Percentiles rank a stretch among this genome's conserved stretches.
Conservation (phyloP, 768 basidiomycete species). For the Rickenella mellea region DNA sequence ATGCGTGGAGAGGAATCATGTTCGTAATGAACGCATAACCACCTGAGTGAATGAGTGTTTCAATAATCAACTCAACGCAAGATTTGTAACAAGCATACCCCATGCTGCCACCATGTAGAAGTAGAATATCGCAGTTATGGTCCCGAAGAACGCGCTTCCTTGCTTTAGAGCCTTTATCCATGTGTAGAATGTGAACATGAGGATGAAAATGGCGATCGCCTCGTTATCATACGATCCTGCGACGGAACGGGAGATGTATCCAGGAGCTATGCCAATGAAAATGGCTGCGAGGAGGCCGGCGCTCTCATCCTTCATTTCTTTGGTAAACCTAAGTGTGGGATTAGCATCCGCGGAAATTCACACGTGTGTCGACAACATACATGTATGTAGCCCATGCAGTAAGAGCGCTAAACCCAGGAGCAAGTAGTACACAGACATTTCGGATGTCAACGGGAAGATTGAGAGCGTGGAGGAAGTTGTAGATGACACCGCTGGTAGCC, state of each 20-base stretch:
- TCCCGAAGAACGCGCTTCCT: constrained; percentile 88
- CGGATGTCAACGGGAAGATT: constrained; percentile 96
- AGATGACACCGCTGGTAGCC: constrained; percentile 97
- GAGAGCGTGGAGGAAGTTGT: constrained; percentile 77
- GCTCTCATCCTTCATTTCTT: constrained; percentile 90
- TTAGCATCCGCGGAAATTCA: neutral
- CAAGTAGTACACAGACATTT: constrained; percentile 93
- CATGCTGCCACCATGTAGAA: constrained; percentile 99
- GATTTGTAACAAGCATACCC: constrained; percentile 52
- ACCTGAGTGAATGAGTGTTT: constrained; percentile 33
- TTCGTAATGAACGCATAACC: constrained; percentile 99
- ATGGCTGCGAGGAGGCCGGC: constrained; percentile 96
- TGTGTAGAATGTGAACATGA: constrained; percentile 96
- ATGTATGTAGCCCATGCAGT: constrained; percentile 97
- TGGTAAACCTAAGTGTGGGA: constrained; percentile 65
- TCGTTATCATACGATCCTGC: constrained; percentile 99
- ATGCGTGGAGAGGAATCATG: constrained; percentile 96
- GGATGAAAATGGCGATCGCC: constrained; percentile 98
- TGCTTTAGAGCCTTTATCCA: constrained; percentile 97
- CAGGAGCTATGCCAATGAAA: constrained; percentile 96
- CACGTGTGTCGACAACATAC: constrained; percentile 31
- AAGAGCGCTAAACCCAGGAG: constrained; percentile 92
- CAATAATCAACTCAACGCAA: neutral
- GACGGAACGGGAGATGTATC: constrained; percentile 98
- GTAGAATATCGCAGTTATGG: constrained; percentile 89